phyloP scores from a whole-genome alignment of 2,329 filamentous ascomycete species.

The Capronia epimyces region DNA sequence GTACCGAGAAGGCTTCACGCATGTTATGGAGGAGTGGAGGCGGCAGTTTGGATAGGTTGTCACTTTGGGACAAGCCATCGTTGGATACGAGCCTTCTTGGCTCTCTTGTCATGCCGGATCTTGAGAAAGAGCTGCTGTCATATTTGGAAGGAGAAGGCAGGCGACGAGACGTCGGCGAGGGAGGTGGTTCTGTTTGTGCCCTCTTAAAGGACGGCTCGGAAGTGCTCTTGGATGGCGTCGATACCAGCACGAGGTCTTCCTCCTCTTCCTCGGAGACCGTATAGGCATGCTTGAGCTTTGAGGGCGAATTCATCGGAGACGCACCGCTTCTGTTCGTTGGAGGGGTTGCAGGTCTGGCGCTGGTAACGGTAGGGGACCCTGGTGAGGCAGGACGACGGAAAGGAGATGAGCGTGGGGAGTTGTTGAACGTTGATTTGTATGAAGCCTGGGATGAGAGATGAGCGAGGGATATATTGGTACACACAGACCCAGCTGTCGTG shows the following conservation, averaged over 20 bases:
- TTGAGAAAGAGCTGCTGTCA: neutral
- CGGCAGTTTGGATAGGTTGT: conserved; percentile 53
- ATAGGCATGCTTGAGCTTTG: conserved; percentile 45
- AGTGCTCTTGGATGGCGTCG: conserved; percentile 42
- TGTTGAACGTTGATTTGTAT: conserved; percentile 43
- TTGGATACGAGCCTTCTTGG: conserved; percentile 16
- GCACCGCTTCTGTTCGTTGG: conserved; percentile 39
- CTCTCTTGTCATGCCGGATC: conserved; percentile 1
- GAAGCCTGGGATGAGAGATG: conserved; percentile 12
- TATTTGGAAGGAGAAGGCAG: conserved; percentile 9
- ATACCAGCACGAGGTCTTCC: conserved; percentile 27
- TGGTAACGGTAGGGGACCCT: conserved; percentile 55
- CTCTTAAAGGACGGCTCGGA: conserved; percentile 26
- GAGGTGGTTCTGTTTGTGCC: conserved; percentile 33
- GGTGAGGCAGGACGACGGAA: conserved; percentile 62
- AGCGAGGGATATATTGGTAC: conserved; percentile 5
- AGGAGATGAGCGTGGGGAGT: conserved; percentile 63
- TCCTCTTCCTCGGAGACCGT: conserved; percentile 40
- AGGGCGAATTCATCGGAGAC: conserved; percentile 43
- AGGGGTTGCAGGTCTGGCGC: conserved; percentile 42
- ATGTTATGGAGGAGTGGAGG: conserved; percentile 78
- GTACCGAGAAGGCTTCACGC: conserved; percentile 86
- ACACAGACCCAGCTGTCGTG: neutral
- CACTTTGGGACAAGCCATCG: conserved; percentile 30
- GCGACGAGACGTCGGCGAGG: conserved; percentile 34